These are phyloP conservation scores for Verticillium tricorpus DNA, from an alignment of 2,329 filamentous ascomycete genomes.

Conservation along the genomic window DNA sequence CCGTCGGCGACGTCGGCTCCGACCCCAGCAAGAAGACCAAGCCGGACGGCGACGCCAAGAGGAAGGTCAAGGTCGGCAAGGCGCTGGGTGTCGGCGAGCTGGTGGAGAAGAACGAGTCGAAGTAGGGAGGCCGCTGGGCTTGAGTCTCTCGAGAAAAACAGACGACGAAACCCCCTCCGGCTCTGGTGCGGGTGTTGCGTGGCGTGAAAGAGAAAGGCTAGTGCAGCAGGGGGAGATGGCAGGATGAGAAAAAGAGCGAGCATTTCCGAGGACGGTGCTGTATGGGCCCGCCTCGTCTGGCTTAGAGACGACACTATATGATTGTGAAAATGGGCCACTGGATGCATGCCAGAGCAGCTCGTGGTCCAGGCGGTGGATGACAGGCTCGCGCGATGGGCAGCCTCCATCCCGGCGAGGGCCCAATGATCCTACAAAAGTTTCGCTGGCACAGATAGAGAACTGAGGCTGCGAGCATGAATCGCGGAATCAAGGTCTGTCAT, in stretches of 20 bases:
- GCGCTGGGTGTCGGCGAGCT: slow-evolving; percentile 73
- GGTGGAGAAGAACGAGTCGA: slow-evolving; percentile 63
- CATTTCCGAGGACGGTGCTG: no score
- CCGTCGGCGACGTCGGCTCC: slow-evolving; percentile 62
- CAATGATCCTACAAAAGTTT: not conserved
- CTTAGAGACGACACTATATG: no score
- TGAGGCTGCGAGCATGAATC: not conserved
- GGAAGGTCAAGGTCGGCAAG: slow-evolving; percentile 82
- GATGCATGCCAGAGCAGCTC: no score
- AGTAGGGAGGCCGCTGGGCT: not conserved
- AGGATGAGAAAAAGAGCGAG: no score
- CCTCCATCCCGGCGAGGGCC: not conserved
- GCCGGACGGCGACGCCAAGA: slow-evolving; percentile 40
- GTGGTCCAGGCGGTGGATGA: not conserved
- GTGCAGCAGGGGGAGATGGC: no score
- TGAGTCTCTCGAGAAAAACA: no score
- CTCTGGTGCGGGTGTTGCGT: no score
- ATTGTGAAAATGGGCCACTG: no score
- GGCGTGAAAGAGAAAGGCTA: no score
- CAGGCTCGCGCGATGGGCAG: not conserved
- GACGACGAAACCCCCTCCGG: no score
- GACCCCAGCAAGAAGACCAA: slow-evolving; percentile 38
- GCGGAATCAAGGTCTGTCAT: not conserved
- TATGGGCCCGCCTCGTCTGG: no score
- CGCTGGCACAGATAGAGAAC: not conserved